These are phyloP conservation scores for Hymenoscyphus occultus DNA, from an alignment of 2,329 filamentous ascomycete genomes.

Conservation along the genomic window DNA sequence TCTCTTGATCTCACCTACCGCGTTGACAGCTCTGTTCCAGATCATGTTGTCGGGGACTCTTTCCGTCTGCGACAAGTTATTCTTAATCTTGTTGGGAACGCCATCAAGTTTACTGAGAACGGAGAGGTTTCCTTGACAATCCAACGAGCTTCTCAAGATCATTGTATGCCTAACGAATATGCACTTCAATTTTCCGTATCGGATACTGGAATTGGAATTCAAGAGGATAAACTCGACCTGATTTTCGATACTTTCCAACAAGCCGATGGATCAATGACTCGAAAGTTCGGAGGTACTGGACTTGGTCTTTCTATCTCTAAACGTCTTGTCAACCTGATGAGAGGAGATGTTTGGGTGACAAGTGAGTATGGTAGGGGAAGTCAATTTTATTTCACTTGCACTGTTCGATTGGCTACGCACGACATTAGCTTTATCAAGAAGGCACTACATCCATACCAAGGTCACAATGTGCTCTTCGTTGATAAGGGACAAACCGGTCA, in stretches of 20 bases:
- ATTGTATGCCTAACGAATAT: constrained; percentile 72
- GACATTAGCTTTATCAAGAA: constrained; percentile 76
- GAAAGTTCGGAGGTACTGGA: constrained; percentile 93
- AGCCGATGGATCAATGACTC: constrained; percentile 92
- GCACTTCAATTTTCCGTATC: constrained; percentile 94
- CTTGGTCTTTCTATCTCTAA: constrained; percentile 94
- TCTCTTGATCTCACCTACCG: constrained; percentile 89
- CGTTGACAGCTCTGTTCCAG: constrained; percentile 88
- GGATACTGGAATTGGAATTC: constrained; percentile 95
- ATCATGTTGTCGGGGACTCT: constrained; percentile 93
- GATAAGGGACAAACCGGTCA: constrained; percentile 82
- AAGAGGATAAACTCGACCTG: constrained; percentile 88
- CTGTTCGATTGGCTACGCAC: constrained; percentile 78
- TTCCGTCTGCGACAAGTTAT: constrained; percentile 97
- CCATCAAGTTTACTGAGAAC: constrained; percentile 98
- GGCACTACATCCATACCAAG: constrained; percentile 84
- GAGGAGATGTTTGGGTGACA: constrained; percentile 93
- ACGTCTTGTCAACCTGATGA: constrained; percentile 92
- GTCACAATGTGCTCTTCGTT: constrained; percentile 90
- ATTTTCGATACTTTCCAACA: constrained; percentile 99
- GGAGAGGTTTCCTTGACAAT: constrained; percentile 97
- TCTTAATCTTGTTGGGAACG: constrained; percentile 93
- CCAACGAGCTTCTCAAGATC: constrained; percentile 63
- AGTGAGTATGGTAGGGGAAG: constrained; percentile 89
- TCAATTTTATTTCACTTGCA: constrained; percentile 94